These are phyloP conservation scores for Beauveria australis DNA, from an alignment of 2,329 filamentous ascomycete species.

Conservation along the genomic window DNA sequence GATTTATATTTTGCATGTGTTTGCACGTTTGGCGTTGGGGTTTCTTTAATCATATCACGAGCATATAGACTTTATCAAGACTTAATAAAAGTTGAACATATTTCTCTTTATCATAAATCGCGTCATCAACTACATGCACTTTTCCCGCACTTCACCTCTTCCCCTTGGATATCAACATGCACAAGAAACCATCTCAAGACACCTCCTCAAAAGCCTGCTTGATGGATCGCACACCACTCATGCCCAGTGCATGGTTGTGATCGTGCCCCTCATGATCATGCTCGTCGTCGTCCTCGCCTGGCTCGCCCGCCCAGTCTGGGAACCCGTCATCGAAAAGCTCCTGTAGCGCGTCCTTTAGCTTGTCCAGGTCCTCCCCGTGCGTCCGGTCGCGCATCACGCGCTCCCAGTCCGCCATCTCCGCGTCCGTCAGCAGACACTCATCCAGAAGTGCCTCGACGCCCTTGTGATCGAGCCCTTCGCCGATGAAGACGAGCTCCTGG, in stretches of 20 bases:
- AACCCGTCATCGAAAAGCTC: conserved; percentile 52
- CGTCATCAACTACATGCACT: not conserved
- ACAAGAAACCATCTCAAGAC: not conserved
- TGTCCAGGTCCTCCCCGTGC: conserved; percentile 13
- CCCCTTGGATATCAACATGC: not conserved
- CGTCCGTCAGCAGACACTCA: conserved; percentile 51
- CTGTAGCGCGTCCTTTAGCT: conserved; percentile 37
- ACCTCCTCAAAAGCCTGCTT: conserved; percentile 7
- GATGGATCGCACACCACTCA: conserved; percentile 2
- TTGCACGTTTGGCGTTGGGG: not conserved
- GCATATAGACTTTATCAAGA: not conserved
- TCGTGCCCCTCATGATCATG: conserved; percentile 20
- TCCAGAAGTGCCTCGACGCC: conserved; percentile 48
- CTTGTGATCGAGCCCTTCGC: conserved; percentile 49
- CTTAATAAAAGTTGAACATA: too few species aligned
- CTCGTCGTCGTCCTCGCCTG: conserved; percentile 32
- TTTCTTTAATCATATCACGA: not conserved
- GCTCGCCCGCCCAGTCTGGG: conserved; percentile 47
- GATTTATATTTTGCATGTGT: conserved; percentile 10
- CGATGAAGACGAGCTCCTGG: conserved; percentile 68
- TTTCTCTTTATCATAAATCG: too few species aligned
- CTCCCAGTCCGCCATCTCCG: conserved; percentile 48
- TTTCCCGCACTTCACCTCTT: not conserved
- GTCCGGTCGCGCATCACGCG: conserved; percentile 37
- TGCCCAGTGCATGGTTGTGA: conserved; percentile 7